Conservation (phyloP, 2,329 filamentous ascomycete species). For the Fusarium temperatum region DNA sequence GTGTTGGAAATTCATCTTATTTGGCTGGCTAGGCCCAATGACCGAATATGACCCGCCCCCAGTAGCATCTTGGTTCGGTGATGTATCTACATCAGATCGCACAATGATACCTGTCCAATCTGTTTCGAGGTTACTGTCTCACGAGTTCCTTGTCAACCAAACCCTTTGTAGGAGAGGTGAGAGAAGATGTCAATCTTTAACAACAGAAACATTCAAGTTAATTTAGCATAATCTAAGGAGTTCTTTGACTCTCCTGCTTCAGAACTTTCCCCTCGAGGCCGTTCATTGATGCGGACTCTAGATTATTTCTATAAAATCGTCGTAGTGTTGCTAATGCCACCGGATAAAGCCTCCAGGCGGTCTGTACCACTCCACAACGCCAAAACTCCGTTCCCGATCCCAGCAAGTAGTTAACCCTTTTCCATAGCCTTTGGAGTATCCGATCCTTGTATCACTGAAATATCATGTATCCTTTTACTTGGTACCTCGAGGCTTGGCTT, state of each 20-base stretch:
- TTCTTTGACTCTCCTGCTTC: not conserved
- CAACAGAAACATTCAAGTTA: not conserved
- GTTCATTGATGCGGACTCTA: not conserved
- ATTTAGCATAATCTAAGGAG: not conserved
- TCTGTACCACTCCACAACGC: conserved; percentile 24
- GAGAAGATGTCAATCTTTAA: not conserved
- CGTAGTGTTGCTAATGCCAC: not conserved
- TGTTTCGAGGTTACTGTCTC: not conserved
- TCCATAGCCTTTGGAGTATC: not conserved
- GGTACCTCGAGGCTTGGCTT: conserved; percentile 82
- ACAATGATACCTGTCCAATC: not conserved
- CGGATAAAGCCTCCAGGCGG: not conserved
- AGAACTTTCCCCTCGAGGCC: not conserved
- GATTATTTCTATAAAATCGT: conserved; percentile 2
- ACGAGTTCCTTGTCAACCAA: not conserved
- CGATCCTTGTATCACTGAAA: not conserved
- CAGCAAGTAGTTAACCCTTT: not conserved
- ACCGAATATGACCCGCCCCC: not conserved
- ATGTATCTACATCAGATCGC: not conserved
- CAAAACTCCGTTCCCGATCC: conserved; percentile 35
- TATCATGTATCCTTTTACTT: not conserved
- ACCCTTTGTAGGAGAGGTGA: not conserved
- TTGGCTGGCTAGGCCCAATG: not conserved
- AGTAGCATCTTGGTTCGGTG: not conserved
- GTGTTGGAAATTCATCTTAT: not conserved